Evolutionary conservation across 1,284 basidiomycete species (phyloP), one percentile per base, ranked within the genome.

Genomic region (Cystobasidiaceae sp.): DNA sequence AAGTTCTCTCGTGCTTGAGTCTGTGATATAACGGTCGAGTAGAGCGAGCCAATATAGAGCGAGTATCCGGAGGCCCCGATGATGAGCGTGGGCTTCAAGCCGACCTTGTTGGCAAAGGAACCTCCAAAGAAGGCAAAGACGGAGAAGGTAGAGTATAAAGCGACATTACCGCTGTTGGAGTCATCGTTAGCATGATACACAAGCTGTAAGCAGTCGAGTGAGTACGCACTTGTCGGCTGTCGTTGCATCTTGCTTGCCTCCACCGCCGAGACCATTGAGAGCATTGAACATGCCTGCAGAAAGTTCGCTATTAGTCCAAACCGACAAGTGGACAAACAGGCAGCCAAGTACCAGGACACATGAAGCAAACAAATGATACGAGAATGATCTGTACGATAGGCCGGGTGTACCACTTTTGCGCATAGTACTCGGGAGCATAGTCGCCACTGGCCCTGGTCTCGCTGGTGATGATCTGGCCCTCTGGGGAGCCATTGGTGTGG

Each of bases 81-180:
- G 25, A 85, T 78, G 17, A 92, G 83, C 0, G 88, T 89, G 11
- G 85, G 71, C 19, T 83, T 81, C 28, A 87, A 80, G n/a, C 89
- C 89, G 37, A 92, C 79, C 67, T 83, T 82, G 72, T 90, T 86
- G 79, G 88, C 85, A 76, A 89, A 78, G 25, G 87, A 79, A 17
- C 82, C 83, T 6, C 79, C 77, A 43, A 69, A 67, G 61, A 71
- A 70, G 11, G 64, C 66, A 11, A 69, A 68, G 33, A 71, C 71
- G 13, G 71, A 68, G 32, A 72, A 72, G 27, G 60, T 64, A 25
- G 60, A 56, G 32, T 56, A 63, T 1, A 64, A 52, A 23, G 66
- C 64, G 2, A 66, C 64, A 49, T 62, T 62, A 6, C 60, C 60
- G 41, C 60, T 62, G 37, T 15, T 1, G 17, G 23, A 44, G 21